These are phyloP conservation scores for Ascochyta pisi DNA, from an alignment of 2,329 filamentous ascomycete species.

Conservation along the genomic window DNA sequence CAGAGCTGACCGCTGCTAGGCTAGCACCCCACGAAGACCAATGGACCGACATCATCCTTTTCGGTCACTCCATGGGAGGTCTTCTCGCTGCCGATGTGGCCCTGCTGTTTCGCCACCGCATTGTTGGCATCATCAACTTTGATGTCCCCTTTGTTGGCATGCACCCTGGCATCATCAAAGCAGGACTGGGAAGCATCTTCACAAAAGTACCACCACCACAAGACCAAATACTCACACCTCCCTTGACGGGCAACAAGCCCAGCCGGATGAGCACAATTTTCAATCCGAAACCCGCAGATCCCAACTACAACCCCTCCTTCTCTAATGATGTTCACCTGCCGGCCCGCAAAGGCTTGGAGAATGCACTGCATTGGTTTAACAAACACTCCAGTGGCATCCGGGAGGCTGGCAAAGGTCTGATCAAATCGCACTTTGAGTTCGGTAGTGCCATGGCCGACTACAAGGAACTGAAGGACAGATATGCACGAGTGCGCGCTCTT, in stretches of 20 bases:
- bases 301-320: conserved; percentile 78
- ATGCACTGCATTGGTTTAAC: conserved; percentile 75
- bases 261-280: conserved; percentile 48
- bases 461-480: conserved; percentile 71
- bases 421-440: conserved; percentile 84
- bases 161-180: conserved; percentile 85
- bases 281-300: conserved; percentile 53
- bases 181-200: conserved; percentile 81
- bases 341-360: conserved; percentile 72
- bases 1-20: conserved; percentile 53
- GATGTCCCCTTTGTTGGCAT: conserved; percentile 89
- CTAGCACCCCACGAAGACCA: conserved; percentile 76
- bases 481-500: conserved; percentile 71
- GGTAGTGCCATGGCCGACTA: conserved; percentile 82
- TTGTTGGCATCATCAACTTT: conserved; percentile 81
- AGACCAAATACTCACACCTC: conserved; percentile 26
- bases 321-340: conserved; percentile 74
- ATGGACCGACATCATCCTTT: conserved; percentile 78
- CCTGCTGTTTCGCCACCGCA: conserved; percentile 75
- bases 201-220: conserved; percentile 50
- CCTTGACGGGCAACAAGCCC: conserved; percentile 26
- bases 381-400: conserved; percentile 80
- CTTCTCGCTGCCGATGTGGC: conserved; percentile 81
- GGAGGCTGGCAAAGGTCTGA: conserved; percentile 73
- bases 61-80: conserved; percentile 92